Percentiles rank a stretch among this genome's conserved stretches.
Conservation (phyloP, 2,329 filamentous ascomycete species). For the Fusarium sp. region DNA sequence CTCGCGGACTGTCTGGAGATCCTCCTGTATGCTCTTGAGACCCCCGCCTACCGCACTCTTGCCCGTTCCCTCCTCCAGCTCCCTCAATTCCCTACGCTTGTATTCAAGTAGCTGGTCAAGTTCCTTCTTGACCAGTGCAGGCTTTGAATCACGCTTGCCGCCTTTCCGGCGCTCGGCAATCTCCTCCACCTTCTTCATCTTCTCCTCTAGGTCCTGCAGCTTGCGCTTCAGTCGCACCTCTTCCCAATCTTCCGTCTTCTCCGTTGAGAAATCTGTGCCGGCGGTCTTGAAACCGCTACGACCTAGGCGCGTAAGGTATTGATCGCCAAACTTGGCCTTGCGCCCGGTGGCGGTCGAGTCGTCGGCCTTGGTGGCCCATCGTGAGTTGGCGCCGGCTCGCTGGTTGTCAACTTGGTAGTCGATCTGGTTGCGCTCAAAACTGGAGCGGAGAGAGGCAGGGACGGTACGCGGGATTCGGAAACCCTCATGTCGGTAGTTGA, state of each 20-base stretch:
- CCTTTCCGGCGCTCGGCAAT: conserved; percentile 73
- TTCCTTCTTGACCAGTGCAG: conserved; percentile 92
- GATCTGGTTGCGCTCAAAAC: conserved; percentile 95
- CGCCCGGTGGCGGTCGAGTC: conserved; percentile 86
- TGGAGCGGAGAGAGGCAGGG: conserved; percentile 88
- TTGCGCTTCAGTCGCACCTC: conserved; percentile 96
- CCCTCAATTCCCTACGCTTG: conserved; percentile 84
- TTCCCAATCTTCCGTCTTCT: conserved; percentile 95
- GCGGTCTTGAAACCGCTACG: conserved; percentile 82
- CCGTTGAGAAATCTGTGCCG: conserved; percentile 90
- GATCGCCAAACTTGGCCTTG: conserved; percentile 97
- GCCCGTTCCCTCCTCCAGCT: conserved; percentile 77
- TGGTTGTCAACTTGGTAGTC: conserved; percentile 92
- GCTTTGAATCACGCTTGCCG: conserved; percentile 80
- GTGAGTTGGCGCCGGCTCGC: conserved; percentile 70
- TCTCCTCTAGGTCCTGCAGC: conserved; percentile 87
- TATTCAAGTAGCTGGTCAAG: conserved; percentile 95
- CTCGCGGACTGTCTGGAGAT: conserved; percentile 90
- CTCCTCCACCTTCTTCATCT: conserved; percentile 85
- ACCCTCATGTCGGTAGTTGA: conserved; percentile 95
- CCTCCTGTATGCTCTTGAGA: conserved; percentile 83
- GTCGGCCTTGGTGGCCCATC: conserved; percentile 83
- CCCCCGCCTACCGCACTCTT: conserved; percentile 76
- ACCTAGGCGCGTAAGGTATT: conserved; percentile 92
- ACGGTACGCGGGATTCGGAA: conserved; percentile 93